A percentile compares a stretch with the other conserved stretches of the same genome.
These are phyloP conservation scores for Crithidia fasciculata DNA, from an alignment of 208 protist species.

Conservation along the genomic window DNA sequence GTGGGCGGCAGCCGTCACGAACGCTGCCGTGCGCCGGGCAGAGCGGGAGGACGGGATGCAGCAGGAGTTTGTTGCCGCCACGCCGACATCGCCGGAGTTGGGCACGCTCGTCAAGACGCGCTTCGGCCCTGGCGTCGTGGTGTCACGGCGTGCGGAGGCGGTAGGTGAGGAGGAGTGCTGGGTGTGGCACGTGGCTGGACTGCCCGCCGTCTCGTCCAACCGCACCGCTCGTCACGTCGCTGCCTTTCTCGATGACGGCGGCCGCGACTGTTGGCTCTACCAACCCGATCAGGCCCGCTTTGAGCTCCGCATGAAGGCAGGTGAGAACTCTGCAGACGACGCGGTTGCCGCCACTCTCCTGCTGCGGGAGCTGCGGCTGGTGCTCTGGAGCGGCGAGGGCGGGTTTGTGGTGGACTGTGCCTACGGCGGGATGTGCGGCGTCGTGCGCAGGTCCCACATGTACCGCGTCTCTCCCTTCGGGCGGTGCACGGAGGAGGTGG, in stretches of 20 bases:
- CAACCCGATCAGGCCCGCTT: constrained; percentile 13
- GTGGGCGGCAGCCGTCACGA: constrained; percentile 2
- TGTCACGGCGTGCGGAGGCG: neutral
- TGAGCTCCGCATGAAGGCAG: constrained; percentile 20
- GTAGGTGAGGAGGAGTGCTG: constrained; percentile 6
- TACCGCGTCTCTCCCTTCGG: constrained; percentile 83
- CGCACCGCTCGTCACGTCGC: neutral
- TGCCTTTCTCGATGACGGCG: constrained; percentile 9
- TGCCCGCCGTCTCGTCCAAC: constrained; percentile 28
- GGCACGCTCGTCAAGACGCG: constrained; percentile 1
- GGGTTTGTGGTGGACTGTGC: constrained; percentile 69
- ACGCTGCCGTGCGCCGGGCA: neutral
- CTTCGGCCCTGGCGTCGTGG: constrained; percentile 17
- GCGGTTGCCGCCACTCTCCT: constrained; percentile 6
- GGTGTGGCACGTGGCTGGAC: constrained; percentile 28
- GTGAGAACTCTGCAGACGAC: constrained; percentile 15
- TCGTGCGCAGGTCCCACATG: constrained; percentile 16
- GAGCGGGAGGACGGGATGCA: constrained; percentile 29
- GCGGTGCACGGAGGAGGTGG: constrained; percentile 49
- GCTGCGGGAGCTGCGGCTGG: neutral
- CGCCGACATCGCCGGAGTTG: neutral
- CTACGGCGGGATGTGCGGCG: constrained; percentile 65
- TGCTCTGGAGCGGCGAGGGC: constrained; percentile 13
- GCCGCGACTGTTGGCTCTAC: constrained; percentile 16
- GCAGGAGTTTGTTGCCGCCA: neutral